A percentile compares a stretch with the other conserved stretches of the same genome.
phyloP scores from a whole-genome alignment of 2,329 filamentous ascomycete species.

The Fusarium mangiferae region DNA sequence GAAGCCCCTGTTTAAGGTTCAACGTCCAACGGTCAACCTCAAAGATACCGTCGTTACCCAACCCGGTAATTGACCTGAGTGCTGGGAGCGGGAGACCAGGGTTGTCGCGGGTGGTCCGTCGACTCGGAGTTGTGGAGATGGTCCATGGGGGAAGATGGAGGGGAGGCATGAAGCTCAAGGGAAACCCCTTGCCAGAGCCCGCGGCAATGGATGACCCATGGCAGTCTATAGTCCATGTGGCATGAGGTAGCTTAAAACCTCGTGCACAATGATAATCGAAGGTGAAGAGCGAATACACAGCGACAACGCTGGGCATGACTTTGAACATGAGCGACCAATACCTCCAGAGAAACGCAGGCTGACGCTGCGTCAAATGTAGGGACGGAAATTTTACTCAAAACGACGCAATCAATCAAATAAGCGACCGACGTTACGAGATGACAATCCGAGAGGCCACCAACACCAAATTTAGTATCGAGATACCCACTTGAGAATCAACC shows the following conservation, averaged over 20 bases:
- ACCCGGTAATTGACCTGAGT: conserved; percentile 37
- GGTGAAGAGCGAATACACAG: conserved; percentile 13
- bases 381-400: conserved; percentile 17
- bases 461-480: conserved; percentile 6
- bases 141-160: conserved; percentile 16
- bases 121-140: conserved; percentile 43
- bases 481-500: conserved; percentile 25
- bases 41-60: conserved; percentile 13
- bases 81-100: conserved; percentile 45
- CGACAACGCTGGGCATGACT: neutral
- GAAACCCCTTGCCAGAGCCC: conserved; percentile 43
- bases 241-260: conserved; percentile 9
- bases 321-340: neutral
- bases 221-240: conserved; percentile 23
- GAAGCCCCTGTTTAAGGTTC: conserved; percentile 29
- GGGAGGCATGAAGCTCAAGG: conserved; percentile 31
- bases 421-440: conserved; percentile 31
- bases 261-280: conserved; percentile 13
- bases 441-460: conserved; percentile 21
- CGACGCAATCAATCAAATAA: conserved; percentile 30
- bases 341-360: neutral
- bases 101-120: conserved; percentile 38
- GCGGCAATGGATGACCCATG: conserved; percentile 38
- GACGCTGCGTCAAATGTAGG: neutral
- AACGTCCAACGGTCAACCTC: conserved; percentile 39